phyloP scores from a whole-genome alignment of 1,139 yeast species.

The Debaryomyces sp. region DNA sequence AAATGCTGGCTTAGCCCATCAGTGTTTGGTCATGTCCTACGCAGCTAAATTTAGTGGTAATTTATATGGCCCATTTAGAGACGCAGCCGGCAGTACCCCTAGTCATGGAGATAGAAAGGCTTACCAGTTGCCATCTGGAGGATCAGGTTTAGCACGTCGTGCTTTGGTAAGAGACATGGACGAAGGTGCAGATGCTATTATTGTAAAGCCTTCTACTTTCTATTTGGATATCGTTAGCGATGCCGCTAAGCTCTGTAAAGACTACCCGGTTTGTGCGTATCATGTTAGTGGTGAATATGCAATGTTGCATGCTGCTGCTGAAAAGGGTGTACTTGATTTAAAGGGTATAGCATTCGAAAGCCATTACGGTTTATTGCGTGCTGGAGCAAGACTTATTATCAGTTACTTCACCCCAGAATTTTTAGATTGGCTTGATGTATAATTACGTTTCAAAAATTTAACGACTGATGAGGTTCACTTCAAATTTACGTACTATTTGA shows the following conservation, averaged over 20 bases:
- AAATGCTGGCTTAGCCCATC: constrained; percentile 83
- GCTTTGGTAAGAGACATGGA: constrained; percentile 82
- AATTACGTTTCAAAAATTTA: neutral
- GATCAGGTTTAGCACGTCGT: constrained; percentile 90
- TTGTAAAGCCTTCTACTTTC: constrained; percentile 96
- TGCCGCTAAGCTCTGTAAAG: constrained; percentile 78
- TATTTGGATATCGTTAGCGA: constrained; percentile 89
- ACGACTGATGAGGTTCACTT: neutral
- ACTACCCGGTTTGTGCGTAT: constrained; percentile 90
- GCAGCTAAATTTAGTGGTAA: constrained; percentile 93
- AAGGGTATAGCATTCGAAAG: constrained; percentile 90
- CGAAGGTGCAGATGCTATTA: constrained; percentile 96
- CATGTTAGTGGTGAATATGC: constrained; percentile 98
- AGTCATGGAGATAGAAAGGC: constrained; percentile 89
- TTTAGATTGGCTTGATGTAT: constrained; percentile 76
- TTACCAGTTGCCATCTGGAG: constrained; percentile 93
- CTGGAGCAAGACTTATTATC: constrained; percentile 92
- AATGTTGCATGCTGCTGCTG: constrained; percentile 98
- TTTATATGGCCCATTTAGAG: constrained; percentile 96
- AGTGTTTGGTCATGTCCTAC: constrained; percentile 88
- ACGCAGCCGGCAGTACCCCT: constrained; percentile 94
- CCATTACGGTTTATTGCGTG: constrained; percentile 89
- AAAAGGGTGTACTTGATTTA: constrained; percentile 88
- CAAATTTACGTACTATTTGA: constrained; percentile 2
- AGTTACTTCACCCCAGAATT: constrained; percentile 96